Conservation (phyloP, 1,284 basidiomycete genomes). For the Ustilago loliicola region DNA sequence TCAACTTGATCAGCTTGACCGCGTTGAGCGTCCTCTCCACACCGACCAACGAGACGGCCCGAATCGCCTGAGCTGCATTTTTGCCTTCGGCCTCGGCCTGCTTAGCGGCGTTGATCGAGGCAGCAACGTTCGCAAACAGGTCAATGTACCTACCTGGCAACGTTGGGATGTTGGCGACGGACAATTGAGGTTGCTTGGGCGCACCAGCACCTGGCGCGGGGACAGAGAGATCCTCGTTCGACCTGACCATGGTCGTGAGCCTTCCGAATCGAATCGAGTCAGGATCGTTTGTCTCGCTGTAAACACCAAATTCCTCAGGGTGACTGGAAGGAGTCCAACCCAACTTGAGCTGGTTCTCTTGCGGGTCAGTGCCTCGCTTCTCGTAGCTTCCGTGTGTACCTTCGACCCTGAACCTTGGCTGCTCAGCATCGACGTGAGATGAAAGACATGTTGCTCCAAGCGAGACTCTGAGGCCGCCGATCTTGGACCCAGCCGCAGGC, state of each 20-base stretch:
- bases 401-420: conserved; percentile 63
- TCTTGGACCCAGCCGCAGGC: conserved; percentile 53
- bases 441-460: conserved; percentile 64
- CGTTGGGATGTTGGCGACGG: conserved; percentile 59
- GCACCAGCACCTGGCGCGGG: conserved; percentile 25
- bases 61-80: conserved; percentile 30
- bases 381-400: conserved; percentile 64
- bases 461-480: conserved; percentile 57
- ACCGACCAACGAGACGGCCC: conserved; percentile 39
- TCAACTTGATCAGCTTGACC: conserved; percentile 60
- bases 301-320: conserved; percentile 62
- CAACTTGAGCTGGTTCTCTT: conserved; percentile 67
- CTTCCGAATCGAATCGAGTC: conserved; percentile 53
- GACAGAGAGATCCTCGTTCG: conserved; percentile 37
- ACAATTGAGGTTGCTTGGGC: conserved; percentile 58
- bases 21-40: conserved; percentile 53
- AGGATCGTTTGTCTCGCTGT: conserved; percentile 54
- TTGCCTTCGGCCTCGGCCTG: conserved; percentile 35
- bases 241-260: conserved; percentile 53
- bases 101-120: conserved; percentile 54
- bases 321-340: conserved; percentile 62
- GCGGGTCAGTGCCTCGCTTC: conserved; percentile 67
- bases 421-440: conserved; percentile 62
- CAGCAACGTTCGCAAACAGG: conserved; percentile 63
- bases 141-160: conserved; percentile 65